A percentile compares a stretch with the other conserved stretches of the same genome.
Evolutionary conservation across 441 rosid species (phyloP).

Genomic region (Erodium texanum): DNA sequence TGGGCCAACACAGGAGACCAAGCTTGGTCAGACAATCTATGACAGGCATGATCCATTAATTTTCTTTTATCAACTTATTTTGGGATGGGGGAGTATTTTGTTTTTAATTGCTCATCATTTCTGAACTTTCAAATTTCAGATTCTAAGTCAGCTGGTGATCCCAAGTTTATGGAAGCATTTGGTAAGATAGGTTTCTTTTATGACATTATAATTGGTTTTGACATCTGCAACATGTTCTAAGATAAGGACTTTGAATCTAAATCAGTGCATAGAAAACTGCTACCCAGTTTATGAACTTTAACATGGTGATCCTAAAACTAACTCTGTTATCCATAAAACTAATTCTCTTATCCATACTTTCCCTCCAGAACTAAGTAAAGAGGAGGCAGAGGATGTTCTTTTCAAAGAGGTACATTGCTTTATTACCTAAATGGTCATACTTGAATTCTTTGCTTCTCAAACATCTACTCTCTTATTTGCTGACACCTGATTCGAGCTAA

Average conservation of each 20-base stretch:
- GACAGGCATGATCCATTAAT: constrained; percentile 28
- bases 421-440: constrained; percentile 2
- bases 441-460: not conserved
- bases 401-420: constrained; percentile 66
- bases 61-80: not conserved
- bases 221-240: not conserved
- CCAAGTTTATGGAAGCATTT: constrained; percentile 58
- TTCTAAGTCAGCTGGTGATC: constrained; percentile 47
- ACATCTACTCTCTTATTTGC: not conserved
- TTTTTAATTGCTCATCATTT: not conserved
- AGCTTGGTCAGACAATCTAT: constrained; percentile 40
- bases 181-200: constrained; percentile 41
- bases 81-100: not conserved
- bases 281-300: not conserved
- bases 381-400: constrained; percentile 76
- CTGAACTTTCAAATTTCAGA: constrained; percentile 35
- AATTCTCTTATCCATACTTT: not conserved
- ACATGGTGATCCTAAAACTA: not conserved
- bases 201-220: constrained; percentile 3
- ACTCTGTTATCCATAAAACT: not conserved
- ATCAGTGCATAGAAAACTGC: not conserved
- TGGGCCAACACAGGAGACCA: constrained; percentile 55
- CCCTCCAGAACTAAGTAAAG: constrained; percentile 59
- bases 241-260: not conserved
- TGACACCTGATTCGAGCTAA: not conserved